Evolutionary conservation across 202 grass and related monocot genomes (phyloP), one percentile per base, ranked within the genome.

Genomic region (Cymbopogon flexuosus): DNA sequence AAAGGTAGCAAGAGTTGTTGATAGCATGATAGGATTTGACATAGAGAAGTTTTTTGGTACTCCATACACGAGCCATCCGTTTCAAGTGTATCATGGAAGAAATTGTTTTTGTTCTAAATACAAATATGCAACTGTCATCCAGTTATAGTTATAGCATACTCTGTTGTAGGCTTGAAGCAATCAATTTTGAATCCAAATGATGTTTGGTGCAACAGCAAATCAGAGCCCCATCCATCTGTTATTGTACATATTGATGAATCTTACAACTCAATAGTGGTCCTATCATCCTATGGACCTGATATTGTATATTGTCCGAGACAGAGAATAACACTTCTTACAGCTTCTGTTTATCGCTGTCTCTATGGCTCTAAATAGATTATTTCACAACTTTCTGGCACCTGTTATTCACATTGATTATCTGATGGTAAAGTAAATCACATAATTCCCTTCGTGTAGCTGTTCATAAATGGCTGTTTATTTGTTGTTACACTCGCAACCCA

Each of bases 21-120:
- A 65, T 89, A 89, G 72, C 8, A 27, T 84, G 11, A 51, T 82
- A 89, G 60, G 23, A 62, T 78, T 89, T 89, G 69, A 76, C 18
- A 74, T 49, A 89, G 73, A 70, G 4, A 71, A 58, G 70, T 63
- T 79, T 65, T 85, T 70, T 77, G 73, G 58, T 3, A 42, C 71
- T 72, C 45, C 29, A 30, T 60, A n/a, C 60, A 68, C 31, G 60
- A 78, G 49, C 18, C 67, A 62, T 60, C 30, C 4, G 14, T 42
- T 63, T 68, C 30, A 37, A 62, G 8, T 89, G 73, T 85, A 82
- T 24, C 40, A 19, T 4, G 19, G 7, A 79, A 82, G 52, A 18
- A 76, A 84, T 43, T 30, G 68, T 49, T 62, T 62, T 66, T 68
- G 40, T 67, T 8, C 51, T 21, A 57, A 68, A 86, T 82, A 63